Evolutionary conservation across 306 rosid species (phyloP), one percentile per base, ranked within the genome.

Genomic region (Casuarina cunninghamiana): DNA sequence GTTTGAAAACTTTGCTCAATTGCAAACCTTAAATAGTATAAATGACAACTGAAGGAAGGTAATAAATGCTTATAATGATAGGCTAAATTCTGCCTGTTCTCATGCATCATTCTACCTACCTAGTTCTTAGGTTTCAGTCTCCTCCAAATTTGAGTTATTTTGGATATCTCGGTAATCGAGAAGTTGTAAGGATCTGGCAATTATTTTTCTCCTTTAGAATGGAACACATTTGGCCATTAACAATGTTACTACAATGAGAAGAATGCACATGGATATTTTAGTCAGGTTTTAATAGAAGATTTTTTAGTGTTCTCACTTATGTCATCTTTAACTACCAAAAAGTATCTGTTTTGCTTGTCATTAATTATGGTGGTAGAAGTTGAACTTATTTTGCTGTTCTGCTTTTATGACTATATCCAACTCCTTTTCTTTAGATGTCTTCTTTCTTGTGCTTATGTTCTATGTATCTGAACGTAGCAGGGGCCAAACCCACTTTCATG

Each of bases 401-500:
- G 73, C 69, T 45, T 38, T 16, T 38, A n/a, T 37, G n/a, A 55
- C 54, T 51, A 61, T 69, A 15, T 69, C 16, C 61, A 74, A 19
- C 13, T 55, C 4, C 57, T 42, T 43, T 39, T 54, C 42, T 46
- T 72, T 4, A 21, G 32, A 48, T 39, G 17, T 17, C 13, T 51
- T 26, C 44, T 60, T 49, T 38, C 21, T 32, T 15, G 39, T 45
- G 62, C 70, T 53, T 43, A 69, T 71, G 79, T 16, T 73, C 39
- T 45, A 67, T 3, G 45, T 32, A 16, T 57, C 71, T 50, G 61
- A 84, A 81, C 71, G 72, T 55, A 84, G 80, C 86, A 94, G 98
- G 96, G 88, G 75, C 98, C 97, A 63, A 94, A 94, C 75, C 97
- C 98, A 41, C 97, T 91, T 79, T 94, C 98, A 13, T 88, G 93